A percentile compares a stretch with the other conserved stretches of the same genome.
Conservation (phyloP, 306 rosid genomes). For the Canavalia ensiformis region DNA sequence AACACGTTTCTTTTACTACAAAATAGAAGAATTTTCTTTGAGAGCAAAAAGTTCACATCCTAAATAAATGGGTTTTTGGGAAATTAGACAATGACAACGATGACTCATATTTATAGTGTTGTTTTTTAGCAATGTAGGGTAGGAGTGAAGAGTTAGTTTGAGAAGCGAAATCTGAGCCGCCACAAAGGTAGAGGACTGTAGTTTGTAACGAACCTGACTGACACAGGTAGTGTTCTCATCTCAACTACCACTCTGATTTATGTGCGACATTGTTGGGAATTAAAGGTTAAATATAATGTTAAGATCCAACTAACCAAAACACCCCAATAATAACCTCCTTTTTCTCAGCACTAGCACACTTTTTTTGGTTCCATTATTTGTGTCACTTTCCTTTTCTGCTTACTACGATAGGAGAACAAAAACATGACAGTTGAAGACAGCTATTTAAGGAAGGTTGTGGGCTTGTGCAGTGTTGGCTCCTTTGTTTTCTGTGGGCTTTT, state of each 20-base stretch:
- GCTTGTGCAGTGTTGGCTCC: no score
- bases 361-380: background rate
- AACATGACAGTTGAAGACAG: background rate
- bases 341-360: background rate
- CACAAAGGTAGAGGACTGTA: slow-evolving; percentile 43
- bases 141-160: slow-evolving; percentile 25
- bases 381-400: background rate
- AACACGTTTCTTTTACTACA: background rate
- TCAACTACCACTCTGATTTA: slow-evolving; percentile 54
- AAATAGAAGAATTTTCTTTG: background rate
- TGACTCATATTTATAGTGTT: slow-evolving; percentile 1
- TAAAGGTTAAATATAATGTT: slow-evolving; percentile 15
- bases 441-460: background rate
- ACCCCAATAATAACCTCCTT: slow-evolving; percentile 10
- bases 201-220: slow-evolving; percentile 11
- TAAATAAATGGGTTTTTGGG: background rate
- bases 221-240: slow-evolving; percentile 26
- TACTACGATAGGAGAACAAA: background rate
- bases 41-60: background rate
- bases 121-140: background rate
- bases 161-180: slow-evolving; percentile 55
- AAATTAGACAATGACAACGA: background rate
- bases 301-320: slow-evolving; percentile 29
- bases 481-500: background rate
- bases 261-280: slow-evolving; percentile 53